These are phyloP conservation scores for Scytalidium sp. DNA, from an alignment of 2,329 filamentous ascomycete genomes.

Conservation along the genomic window DNA sequence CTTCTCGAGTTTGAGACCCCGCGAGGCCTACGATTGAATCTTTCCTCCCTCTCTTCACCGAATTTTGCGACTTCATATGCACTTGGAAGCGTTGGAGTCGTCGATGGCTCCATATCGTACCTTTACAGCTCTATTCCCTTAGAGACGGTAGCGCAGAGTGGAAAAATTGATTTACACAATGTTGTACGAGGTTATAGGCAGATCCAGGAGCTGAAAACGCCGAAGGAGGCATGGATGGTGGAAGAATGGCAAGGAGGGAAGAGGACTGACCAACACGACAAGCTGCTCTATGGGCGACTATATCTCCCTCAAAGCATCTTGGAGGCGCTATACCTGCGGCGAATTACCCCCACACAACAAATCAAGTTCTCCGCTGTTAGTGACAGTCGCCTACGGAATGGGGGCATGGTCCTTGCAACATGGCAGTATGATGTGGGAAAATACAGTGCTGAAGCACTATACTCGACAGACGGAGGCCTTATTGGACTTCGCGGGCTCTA, in stretches of 20 bases:
- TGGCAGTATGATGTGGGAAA: conserved; percentile 81
- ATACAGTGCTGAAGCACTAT: conserved; percentile 86
- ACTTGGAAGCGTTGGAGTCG: conserved; percentile 81
- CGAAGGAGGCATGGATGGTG: conserved; percentile 48
- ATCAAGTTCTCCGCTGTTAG: conserved; percentile 79
- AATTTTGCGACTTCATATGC: conserved; percentile 95
- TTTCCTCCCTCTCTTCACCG: conserved; percentile 87
- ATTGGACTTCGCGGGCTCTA: conserved; percentile 87
- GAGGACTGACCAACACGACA: conserved; percentile 48
- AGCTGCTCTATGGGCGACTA: conserved; percentile 72
- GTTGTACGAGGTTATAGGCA: conserved; percentile 82
- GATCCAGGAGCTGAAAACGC: conserved; percentile 60
- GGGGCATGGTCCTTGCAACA: conserved; percentile 70
- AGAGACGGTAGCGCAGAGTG: conserved; percentile 64
- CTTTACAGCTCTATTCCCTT: conserved; percentile 88
- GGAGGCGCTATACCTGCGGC: conserved; percentile 79
- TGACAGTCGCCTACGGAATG: conserved; percentile 66
- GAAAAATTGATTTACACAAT: conserved; percentile 70
- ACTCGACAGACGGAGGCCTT: conserved; percentile 87
- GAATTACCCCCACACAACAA: conserved; percentile 74
- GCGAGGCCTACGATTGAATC: conserved; percentile 75
- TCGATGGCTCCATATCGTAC: conserved; percentile 96
- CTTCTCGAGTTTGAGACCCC: conserved; percentile 88
- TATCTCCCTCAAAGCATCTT: conserved; percentile 83
- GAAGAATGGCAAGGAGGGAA: conserved; percentile 50